These are phyloP conservation scores for Boletus fagicola DNA, from an alignment of 768 basidiomycete genomes.

Conservation along the genomic window DNA sequence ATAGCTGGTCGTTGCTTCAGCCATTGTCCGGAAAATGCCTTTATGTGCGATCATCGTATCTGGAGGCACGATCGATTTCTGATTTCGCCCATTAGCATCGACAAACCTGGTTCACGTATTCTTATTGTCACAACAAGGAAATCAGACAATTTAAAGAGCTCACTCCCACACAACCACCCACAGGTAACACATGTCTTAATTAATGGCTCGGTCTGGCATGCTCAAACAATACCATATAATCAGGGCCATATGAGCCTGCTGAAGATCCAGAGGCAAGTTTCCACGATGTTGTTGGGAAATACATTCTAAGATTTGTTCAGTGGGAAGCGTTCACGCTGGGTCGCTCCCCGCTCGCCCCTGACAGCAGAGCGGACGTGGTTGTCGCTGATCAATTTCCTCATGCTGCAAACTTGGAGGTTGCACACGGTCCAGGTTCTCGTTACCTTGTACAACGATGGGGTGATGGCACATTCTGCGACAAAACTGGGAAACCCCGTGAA, in stretches of 20 bases:
- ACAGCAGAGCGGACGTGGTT: slow-evolving; percentile 62
- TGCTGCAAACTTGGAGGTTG: slow-evolving; percentile 71
- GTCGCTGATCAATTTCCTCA: slow-evolving; percentile 64
- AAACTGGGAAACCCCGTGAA: slow-evolving; percentile 81
- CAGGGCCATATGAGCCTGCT: slow-evolving; percentile 73
- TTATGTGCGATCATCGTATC: slow-evolving; percentile 61
- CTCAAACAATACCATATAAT: slow-evolving; percentile 24
- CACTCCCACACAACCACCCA: slow-evolving; percentile 57
- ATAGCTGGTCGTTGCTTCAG: slow-evolving; percentile 80
- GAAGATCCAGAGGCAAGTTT: slow-evolving; percentile 79
- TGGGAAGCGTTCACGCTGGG: slow-evolving; percentile 80
- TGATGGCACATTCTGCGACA: slow-evolving; percentile 91
- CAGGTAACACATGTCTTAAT: slow-evolving; percentile 48
- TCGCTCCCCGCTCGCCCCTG: slow-evolving; percentile 58
- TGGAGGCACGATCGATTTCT: slow-evolving; percentile 29
- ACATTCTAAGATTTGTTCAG: slow-evolving; percentile 37
- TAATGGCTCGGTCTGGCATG: slow-evolving; percentile 13
- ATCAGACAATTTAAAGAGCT: slow-evolving; percentile 95
- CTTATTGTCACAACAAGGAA: slow-evolving; percentile 92
- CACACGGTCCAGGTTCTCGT: slow-evolving; percentile 72
- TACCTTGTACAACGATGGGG: slow-evolving; percentile 93
- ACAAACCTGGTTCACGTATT: slow-evolving; percentile 97
- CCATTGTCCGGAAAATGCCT: slow-evolving; percentile 79
- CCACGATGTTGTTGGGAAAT: slow-evolving; percentile 25
- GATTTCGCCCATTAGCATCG: slow-evolving; percentile 54